Base-by-base conservation (phyloP, 192 early-diverging fungal genomes). In the Coemansia furcata region DNA sequence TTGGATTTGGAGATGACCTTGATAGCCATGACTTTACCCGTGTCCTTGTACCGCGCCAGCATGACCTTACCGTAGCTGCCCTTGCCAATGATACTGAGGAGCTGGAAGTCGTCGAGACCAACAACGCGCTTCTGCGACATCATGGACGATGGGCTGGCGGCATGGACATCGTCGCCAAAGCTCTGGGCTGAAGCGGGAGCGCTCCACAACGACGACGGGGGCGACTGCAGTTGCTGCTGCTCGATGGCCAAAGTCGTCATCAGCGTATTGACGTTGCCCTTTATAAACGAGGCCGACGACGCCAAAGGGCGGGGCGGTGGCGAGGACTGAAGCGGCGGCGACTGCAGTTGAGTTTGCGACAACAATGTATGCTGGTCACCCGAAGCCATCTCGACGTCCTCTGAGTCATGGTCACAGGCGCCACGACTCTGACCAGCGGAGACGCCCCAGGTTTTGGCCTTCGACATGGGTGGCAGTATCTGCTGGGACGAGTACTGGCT, bases 51-150 rank as follows among this genome's bases (percentile, higher is more conserved):
- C 14, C 86, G 78, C 26, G 90, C 91, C 33, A 91, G 84, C 76
- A 91, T 74, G 14, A 92, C 91, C 66, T 90, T 89, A 32, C 91
- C 91, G 69, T 91, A 92, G 61, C 85, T 86, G 54, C 91, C 91
- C 72, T 90, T 90, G 23, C 91, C 91, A 43, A 92, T 87, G 19
- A 92, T 83, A 63, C 89, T 92, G 30, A 92, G 77, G 26, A 91
- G 80, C 39, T 87, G 85, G 63, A 92, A 92, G 63, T 91, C 89
- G 37, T 86, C 82, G 8, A 85, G 68, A 8, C 65, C 66, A 15
- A 80, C 78, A 17, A 62, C 65, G 11, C 62, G 61, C 59, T 74
- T 73, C 21, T 47, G 52, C 23, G 61, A 52, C 36, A 44, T 23
- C 26, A 61, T 14, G n/a, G 39, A 50, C 49, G 66, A 46, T 58